Percentiles rank a stretch among this genome's conserved stretches.
These are phyloP conservation scores for Beauveria sp. DNA, from an alignment of 2,329 filamentous ascomycete genomes.

Conservation along the genomic window DNA sequence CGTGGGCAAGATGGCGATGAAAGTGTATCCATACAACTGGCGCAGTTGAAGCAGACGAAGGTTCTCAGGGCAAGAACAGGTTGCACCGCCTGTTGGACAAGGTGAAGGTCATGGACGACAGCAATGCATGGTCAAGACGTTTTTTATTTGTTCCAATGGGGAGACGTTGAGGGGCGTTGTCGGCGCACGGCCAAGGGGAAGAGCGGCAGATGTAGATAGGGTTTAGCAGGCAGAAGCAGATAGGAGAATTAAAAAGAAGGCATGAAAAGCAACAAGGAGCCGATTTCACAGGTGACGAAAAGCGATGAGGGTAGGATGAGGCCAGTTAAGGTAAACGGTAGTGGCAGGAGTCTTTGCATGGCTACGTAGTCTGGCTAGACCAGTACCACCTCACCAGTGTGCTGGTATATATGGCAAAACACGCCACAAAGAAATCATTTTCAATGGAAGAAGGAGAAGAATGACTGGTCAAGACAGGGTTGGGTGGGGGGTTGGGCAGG, in stretches of 20 bases:
- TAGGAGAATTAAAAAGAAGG: neutral
- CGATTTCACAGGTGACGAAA: neutral
- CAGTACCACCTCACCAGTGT: neutral
- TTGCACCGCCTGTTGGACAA: slow-evolving; percentile 5
- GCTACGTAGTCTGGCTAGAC: neutral
- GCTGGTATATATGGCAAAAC: neutral
- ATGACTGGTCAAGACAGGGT: neutral
- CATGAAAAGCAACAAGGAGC: neutral
- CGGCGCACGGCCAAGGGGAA: neutral
- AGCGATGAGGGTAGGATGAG: neutral
- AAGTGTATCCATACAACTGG: neutral
- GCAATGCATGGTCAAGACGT: neutral
- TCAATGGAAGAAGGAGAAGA: neutral
- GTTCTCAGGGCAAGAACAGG: neutral
- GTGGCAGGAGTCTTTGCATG: neutral
- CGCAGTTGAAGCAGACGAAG: neutral
- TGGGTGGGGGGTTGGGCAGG: neutral
- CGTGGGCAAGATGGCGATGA: neutral
- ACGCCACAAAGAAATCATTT: neutral
- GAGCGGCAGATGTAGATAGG: neutral
- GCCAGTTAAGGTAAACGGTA: neutral
- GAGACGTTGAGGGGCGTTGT: neutral
- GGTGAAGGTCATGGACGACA: neutral
- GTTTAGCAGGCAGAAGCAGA: neutral
- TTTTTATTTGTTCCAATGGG: neutral